Evolutionary conservation across 257 asterid species (phyloP), one percentile per base, ranked within the genome.

Genomic region (Vinca minor): DNA sequence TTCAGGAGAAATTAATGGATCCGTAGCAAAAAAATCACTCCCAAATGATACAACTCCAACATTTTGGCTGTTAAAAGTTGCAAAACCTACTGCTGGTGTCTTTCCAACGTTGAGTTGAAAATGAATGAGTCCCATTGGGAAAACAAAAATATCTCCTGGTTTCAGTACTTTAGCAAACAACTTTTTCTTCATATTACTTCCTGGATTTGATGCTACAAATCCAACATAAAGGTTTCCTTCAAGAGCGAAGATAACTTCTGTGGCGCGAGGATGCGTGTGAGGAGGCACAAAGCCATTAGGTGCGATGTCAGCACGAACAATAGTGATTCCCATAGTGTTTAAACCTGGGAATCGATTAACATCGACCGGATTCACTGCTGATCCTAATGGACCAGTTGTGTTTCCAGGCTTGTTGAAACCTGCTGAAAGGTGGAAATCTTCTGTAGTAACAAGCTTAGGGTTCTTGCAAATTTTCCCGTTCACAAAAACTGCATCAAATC

Each of bases 401-500:
- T 59, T 59, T 59, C 64, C 64, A 11, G 46, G 64, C 18, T 18
- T 59, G 28, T 59, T 28, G 17, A 59, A 41, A 10, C 49, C 49
- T 4, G 64, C 62, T 26, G 46, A 36, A 3, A 32, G 46, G 29
- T 25, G 8, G 46, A 59, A 59, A 38, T 59, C 64, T 59, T 59
- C 64, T 2, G 46, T 2, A 7, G 64, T 59, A 4, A 59, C 64
- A 2, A 11, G n/a, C 5, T 35, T 59, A 34, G 47, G 64, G 48
- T 59, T 39, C 64, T 59, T 59, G 64, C 64, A 59, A n/a, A 59
- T 11, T 59, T 59, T 59, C 8, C 64, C 64, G 36, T 59, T 59
- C 46, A 59, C 64, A 28, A 32, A 35, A 26, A 32, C 64, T 59
- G 46, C 64, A 59, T 36, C 3, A 42, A 42, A 42, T 42, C 18